These are phyloP conservation scores for Leccinum huronense DNA, from an alignment of 1,284 basidiomycete genomes.

Conservation along the genomic window DNA sequence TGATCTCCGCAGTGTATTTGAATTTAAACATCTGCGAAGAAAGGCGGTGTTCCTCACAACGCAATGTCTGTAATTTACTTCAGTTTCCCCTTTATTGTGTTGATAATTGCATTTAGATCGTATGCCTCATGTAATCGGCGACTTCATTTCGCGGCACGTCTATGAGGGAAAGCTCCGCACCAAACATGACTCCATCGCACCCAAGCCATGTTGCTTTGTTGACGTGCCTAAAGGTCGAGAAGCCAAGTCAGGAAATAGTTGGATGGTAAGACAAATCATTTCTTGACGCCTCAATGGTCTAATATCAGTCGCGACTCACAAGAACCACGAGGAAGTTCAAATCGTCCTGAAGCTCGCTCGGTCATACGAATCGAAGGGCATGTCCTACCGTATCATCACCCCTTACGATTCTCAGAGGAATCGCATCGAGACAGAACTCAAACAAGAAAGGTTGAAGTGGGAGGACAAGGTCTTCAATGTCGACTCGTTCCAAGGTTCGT, in stretches of 20 bases:
- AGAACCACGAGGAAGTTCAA: constrained; percentile 30
- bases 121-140: constrained; percentile 49
- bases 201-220: constrained; percentile 29
- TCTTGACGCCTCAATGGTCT: neutral
- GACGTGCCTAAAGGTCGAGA: constrained; percentile 34
- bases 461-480: constrained; percentile 62
- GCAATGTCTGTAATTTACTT: constrained; percentile 40
- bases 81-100: neutral
- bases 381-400: constrained; percentile 32
- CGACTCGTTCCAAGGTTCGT: constrained; percentile 61
- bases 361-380: constrained; percentile 6
- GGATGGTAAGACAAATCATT: constrained; percentile 24
- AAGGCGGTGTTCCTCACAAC: constrained; percentile 39
- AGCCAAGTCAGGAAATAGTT: constrained; percentile 25
- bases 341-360: constrained; percentile 27
- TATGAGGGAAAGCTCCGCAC: constrained; percentile 37
- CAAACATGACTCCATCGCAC: constrained; percentile 7
- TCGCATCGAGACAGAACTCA: constrained; percentile 48
- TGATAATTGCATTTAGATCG: constrained; percentile 39
- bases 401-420: constrained; percentile 63
- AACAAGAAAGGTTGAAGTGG: constrained; percentile 44
- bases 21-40: constrained; percentile 39
- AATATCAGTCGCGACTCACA: neutral
- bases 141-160: constrained; percentile 42
- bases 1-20: constrained; percentile 47